Base-by-base conservation (phyloP, 2,329 filamentous ascomycete species). In the Piedraia hortae region DNA sequence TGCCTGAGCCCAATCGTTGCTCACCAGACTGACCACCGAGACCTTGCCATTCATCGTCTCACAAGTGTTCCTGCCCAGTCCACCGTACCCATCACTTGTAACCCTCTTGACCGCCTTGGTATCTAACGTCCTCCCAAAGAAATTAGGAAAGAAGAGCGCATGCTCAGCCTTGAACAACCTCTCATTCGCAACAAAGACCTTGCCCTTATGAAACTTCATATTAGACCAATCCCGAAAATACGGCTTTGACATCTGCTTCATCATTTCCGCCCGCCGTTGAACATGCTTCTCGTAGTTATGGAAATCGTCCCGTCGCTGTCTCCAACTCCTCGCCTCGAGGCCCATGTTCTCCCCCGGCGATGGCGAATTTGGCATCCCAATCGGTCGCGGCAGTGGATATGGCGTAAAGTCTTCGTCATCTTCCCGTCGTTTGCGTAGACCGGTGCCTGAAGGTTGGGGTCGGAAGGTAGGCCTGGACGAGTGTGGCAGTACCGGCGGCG, bases 141-240 rank as follows among this genome's bases (percentile, higher is more conserved):
- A 54, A 48, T 97, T 97, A 20, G 85, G 85, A 50, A 97, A 91
- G 54, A 72, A 93, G 31, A 91, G 60, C 4, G 82, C 71, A 22
- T 66, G 59, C 17, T 88, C 74, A 31, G 59, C 59, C 38, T 67
- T 71, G 56, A 93, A 93, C 21, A 82, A 58, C n/a, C 70, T 58
- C 3, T 72, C 63, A 16, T 82, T 82, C 10, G 77, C 67, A 22
- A 82, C 53, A 49, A 91, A 97, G 12, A 77, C 77, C 48, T 97
- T 97, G 38, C 85, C 85, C 36, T 78, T 64, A 48, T 57, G 49
- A 32, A 85, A 68, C 32, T 68, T 56, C 45, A 91, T 61, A 47
- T 88, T 85, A 27, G 62, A 63, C 72, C 78, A 91, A 55, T 97
- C 82, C 44, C 78, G 72, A 51, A 90, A 97, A 48, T 97, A 97